Evolutionary conservation across 306 rosid species (phyloP), one percentile per base, ranked within the genome.

Genomic region (Phaseolus lunatus): DNA sequence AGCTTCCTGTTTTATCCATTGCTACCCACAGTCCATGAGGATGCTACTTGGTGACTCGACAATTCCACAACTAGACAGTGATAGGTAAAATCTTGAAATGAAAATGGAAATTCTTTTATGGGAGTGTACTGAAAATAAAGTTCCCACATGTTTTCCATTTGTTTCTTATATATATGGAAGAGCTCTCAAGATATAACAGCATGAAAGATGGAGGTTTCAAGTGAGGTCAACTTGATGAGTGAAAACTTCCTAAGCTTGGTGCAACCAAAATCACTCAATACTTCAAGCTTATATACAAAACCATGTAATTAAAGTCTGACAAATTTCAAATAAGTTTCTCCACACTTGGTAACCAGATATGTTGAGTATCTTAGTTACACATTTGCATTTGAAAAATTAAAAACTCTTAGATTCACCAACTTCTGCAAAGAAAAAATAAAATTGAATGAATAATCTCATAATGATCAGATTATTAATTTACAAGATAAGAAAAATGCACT

Each of bases 101-200:
- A 76, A 58, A 2, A 71, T 41, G 75, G 65, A 16, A 82, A 35
- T 37, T 70, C 65, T 47, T 33, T 18, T 56, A 71, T 27, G 15
- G 74, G 3, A n/a, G 71, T 63, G 1, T 2, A 0, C 0, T 9
- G 1, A 35, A 77, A 63, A 0, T 13, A 0, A 54, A 77, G 72
- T 6, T 2, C 4, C 53, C 22, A 15, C 7, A 76, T 9, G 7
- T 33, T 29, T 53, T 63, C 63, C 70, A 77, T 76, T 12, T 20
- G 1, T 29, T 41, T 26, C 81, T 49, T n/a, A 45, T 37, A 76
- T 62, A 59, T 82, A 53, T 57, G 80, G 80, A n/a, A 48, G 75
- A 67, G 10, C n/a, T 67, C 49, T 33, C 33, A 3, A 81, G 77
- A 14, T 24, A 3, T 15, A 9, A 54, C 77, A 58, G 7, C 2